phyloP scores from a whole-genome alignment of 2,329 filamentous ascomycete species.

The Stagonosporopsis vannaccii region DNA sequence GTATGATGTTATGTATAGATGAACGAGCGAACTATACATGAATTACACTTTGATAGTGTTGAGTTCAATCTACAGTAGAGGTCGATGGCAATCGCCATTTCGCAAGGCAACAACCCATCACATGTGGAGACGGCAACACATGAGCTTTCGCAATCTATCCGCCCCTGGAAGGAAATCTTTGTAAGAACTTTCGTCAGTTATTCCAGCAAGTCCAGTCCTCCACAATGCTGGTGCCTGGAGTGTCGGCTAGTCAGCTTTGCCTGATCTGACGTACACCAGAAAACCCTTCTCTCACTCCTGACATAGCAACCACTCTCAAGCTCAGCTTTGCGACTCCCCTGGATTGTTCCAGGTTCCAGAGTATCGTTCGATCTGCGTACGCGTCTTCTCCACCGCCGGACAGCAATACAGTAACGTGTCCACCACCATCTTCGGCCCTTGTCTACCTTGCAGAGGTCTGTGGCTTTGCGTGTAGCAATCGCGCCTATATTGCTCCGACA shows the following conservation, averaged over 20 bases:
- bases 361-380: neutral
- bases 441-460: neutral
- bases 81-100: neutral
- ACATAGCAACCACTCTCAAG: neutral
- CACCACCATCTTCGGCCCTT: neutral
- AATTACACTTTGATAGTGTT: slow-evolving; percentile 4
- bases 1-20: slow-evolving; percentile 13
- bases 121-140: neutral
- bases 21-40: slow-evolving; percentile 2
- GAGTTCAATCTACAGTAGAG: neutral
- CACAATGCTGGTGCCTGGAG: neutral
- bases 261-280: neutral
- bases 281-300: neutral
- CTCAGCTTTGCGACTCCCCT: neutral
- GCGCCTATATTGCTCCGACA: neutral
- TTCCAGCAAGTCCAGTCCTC: neutral
- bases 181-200: no score
- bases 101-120: neutral
- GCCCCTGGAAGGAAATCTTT: neutral
- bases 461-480: neutral
- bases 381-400: neutral
- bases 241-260: neutral
- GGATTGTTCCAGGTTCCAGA: neutral
- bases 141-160: neutral
- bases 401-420: neutral